These are phyloP conservation scores for Coniochaeta sp. DNA, from an alignment of 2,329 filamentous ascomycete species.

Conservation along the genomic window DNA sequence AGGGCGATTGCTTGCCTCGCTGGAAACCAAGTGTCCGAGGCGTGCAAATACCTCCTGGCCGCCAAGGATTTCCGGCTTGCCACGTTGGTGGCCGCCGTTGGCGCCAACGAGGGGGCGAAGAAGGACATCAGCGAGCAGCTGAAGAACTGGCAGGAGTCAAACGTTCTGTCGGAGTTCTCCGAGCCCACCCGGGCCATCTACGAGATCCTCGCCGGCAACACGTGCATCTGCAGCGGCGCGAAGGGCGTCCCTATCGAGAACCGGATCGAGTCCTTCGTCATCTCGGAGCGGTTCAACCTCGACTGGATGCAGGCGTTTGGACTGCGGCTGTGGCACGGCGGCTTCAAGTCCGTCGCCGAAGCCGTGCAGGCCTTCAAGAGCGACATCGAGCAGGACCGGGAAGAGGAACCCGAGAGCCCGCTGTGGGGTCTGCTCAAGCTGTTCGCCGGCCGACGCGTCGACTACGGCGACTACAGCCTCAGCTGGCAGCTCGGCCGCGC, in stretches of 20 bases:
- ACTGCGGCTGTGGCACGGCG: constrained; percentile 65
- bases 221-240: constrained; percentile 74
- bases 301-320: constrained; percentile 95
- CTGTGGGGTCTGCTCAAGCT: constrained; percentile 83
- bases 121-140: constrained; percentile 75
- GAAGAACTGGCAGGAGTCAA: constrained; percentile 73
- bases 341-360: constrained; percentile 46
- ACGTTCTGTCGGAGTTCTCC: constrained; percentile 80
- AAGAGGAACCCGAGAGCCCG: constrained; percentile 52
- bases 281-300: constrained; percentile 76
- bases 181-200: constrained; percentile 82
- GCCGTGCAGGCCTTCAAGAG: constrained; percentile 68
- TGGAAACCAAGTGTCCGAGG: constrained; percentile 71
- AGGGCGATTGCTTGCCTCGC: constrained; percentile 77
- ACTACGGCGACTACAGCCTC: constrained; percentile 66
- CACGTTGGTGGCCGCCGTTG: constrained; percentile 76
- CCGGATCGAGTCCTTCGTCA: constrained; percentile 68
- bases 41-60: constrained; percentile 70
- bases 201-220: constrained; percentile 80
- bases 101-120: constrained; percentile 60
- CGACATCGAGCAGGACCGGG: constrained; percentile 64
- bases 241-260: constrained; percentile 70
- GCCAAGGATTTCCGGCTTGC: constrained; percentile 78
- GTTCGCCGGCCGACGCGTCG: constrained; percentile 59
- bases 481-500: constrained; percentile 79